These are phyloP conservation scores for Cyberlindnera meyerae DNA, from an alignment of 805 yeast species.

Conservation along the genomic window DNA sequence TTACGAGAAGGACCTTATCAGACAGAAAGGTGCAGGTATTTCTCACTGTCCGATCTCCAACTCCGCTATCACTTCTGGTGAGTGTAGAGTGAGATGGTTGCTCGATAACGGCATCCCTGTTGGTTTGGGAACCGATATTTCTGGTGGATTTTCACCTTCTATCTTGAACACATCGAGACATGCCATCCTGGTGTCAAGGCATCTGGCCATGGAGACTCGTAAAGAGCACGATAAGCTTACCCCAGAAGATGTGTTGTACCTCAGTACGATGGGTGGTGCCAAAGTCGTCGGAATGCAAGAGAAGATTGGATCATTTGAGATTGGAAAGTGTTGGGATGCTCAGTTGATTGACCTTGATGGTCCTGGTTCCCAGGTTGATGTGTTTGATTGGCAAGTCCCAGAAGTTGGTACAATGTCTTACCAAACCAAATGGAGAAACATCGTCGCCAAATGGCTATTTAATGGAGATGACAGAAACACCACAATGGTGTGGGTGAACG, in stretches of 20 bases:
- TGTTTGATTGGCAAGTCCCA: conserved; percentile 71
- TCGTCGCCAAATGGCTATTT: conserved; percentile 86
- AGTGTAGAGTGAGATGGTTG: conserved; percentile 72
- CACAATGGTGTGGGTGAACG: conserved; percentile 75
- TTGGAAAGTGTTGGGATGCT: conserved; percentile 80
- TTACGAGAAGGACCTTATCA: conserved; percentile 57
- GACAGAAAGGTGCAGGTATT: conserved; percentile 56
- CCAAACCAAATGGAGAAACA: conserved; percentile 42
- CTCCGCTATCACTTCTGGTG: conserved; percentile 84
- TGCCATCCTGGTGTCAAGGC: conserved; percentile 68
- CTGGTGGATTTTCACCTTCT: conserved; percentile 71
- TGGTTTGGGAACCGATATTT: conserved; percentile 74
- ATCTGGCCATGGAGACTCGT: conserved; percentile 53
- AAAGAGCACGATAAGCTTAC: conserved; percentile 47
- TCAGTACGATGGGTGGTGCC: conserved; percentile 93
- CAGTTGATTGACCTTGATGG: conserved; percentile 65
- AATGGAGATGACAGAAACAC: conserved; percentile 93
- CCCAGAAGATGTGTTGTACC: conserved; percentile 65
- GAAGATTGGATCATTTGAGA: conserved; percentile 62
- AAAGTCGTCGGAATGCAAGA: conserved; percentile 54
- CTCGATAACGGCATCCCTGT: conserved; percentile 66
- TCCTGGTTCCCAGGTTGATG: conserved; percentile 59
- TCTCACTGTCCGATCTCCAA: conserved; percentile 94
- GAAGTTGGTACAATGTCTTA: conserved; percentile 19
- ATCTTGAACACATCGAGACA: conserved; percentile 63